Percentiles rank a stretch among this genome's conserved stretches.
phyloP scores from a whole-genome alignment of 805 yeast genomes.

The Candida succiphila region DNA sequence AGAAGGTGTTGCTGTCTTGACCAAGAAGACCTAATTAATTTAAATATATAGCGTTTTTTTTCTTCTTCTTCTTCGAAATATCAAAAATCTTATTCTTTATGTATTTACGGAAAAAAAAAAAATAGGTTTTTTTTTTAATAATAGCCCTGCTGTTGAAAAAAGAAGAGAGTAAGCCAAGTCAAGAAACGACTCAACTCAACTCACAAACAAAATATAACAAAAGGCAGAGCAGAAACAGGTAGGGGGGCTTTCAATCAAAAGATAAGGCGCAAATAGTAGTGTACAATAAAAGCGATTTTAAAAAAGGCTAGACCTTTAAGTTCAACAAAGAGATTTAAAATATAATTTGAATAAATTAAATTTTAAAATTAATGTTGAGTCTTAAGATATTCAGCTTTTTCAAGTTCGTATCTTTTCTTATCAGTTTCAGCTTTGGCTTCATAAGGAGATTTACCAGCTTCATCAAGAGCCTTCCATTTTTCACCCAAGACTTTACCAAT shows the following conservation, averaged over 20 bases:
- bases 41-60: background rate
- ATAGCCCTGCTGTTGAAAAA: no score
- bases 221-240: background rate
- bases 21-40: slow-evolving; percentile 2
- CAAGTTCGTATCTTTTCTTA: slow-evolving; percentile 95
- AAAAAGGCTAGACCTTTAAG: no score
- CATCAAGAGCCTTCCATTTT: slow-evolving; percentile 85
- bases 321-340: no score
- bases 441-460: slow-evolving; percentile 81
- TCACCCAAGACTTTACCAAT: slow-evolving; percentile 94
- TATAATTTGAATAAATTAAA: background rate
- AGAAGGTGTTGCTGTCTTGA: slow-evolving; percentile 41
- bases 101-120: no score
- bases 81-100: background rate
- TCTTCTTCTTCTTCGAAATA: background rate
- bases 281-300: background rate
- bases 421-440: slow-evolving; percentile 91
- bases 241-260: no score
- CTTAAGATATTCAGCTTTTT: slow-evolving; percentile 74
- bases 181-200: no score
- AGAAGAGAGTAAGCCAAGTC: no score
- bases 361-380: slow-evolving; percentile 6
- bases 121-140: no score
- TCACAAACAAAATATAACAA: no score
- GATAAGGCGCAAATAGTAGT: background rate